These are phyloP conservation scores for Cyberlindnera euphorbiiphila DNA, from an alignment of 805 yeast genomes.

Conservation along the genomic window DNA sequence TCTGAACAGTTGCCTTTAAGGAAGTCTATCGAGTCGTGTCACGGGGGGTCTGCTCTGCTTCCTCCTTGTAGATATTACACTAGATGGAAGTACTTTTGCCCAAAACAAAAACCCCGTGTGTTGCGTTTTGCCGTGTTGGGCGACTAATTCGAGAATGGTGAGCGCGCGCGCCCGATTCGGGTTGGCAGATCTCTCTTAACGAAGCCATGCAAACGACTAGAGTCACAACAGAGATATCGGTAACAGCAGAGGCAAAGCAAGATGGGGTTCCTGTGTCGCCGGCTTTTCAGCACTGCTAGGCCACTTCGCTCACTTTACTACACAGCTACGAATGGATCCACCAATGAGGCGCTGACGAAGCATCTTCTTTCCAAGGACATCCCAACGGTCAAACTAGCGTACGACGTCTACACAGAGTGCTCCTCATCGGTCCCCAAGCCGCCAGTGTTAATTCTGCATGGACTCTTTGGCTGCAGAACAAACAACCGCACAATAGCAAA, in stretches of 20 bases:
- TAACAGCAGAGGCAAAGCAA: too few relatives aligned
- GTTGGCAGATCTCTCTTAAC: too few relatives aligned
- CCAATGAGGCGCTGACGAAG: slow-evolving; percentile 23
- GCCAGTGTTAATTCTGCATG: slow-evolving; percentile 82
- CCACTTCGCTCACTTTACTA: slow-evolving; percentile 3
- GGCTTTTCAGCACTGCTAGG: slow-evolving; percentile 1
- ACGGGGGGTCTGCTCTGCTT: too few relatives aligned
- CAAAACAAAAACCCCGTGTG: background rate
- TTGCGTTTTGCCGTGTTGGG: background rate
- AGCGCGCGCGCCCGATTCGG: background rate
- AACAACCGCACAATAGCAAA: slow-evolving; percentile 81
- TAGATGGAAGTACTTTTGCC: too few relatives aligned
- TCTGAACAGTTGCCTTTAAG: too few relatives aligned
- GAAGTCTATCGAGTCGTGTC: too few relatives aligned
- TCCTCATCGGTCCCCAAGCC: slow-evolving; percentile 31
- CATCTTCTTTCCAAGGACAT: slow-evolving; percentile 33
- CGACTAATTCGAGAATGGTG: background rate
- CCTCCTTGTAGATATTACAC: too few relatives aligned
- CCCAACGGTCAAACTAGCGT: slow-evolving; percentile 51
- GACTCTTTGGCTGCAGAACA: slow-evolving; percentile 79
- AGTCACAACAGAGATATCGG: too few relatives aligned
- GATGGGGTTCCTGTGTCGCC: slow-evolving; percentile 1
- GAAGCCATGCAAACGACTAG: too few relatives aligned
- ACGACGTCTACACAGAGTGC: slow-evolving; percentile 41
- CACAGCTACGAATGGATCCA: slow-evolving; percentile 3